Percentiles rank a stretch among this genome's conserved stretches.
Evolutionary conservation across 352 stramenopile species (phyloP).

Genomic region (Nothophytophthora sp.): DNA sequence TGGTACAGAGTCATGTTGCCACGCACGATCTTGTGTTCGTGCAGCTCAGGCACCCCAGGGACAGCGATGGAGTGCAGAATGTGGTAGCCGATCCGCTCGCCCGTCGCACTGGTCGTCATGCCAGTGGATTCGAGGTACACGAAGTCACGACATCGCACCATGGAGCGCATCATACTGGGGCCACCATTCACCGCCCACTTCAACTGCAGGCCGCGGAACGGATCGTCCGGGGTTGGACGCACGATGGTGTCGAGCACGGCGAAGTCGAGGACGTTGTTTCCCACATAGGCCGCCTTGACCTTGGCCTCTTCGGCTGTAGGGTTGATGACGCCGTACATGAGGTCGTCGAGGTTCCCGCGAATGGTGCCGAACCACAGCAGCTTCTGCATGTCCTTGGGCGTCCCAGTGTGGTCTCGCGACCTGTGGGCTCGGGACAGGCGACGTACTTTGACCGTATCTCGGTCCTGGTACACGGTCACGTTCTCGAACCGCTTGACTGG

Average conservation of each 20-base stretch:
- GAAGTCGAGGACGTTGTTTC: slow-evolving; percentile 20
- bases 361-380: slow-evolving; percentile 16
- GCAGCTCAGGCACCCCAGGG: background rate
- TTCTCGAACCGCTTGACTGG: slow-evolving; percentile 24
- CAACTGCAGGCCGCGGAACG: slow-evolving; percentile 12
- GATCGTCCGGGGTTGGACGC: slow-evolving; percentile 1
- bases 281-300: slow-evolving; percentile 22
- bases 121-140: slow-evolving; percentile 19
- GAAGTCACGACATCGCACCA: slow-evolving; percentile 13
- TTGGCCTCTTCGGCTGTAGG: slow-evolving; percentile 16
- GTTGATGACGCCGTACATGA: slow-evolving; percentile 28
- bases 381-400: slow-evolving; percentile 12
- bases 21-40: slow-evolving; percentile 12
- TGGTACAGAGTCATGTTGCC: slow-evolving; percentile 22
- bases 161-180: background rate
- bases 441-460: background rate
- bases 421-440: background rate
- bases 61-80: slow-evolving; percentile 15
- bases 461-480: slow-evolving; percentile 27
- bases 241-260: slow-evolving; percentile 9
- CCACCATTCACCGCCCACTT: slow-evolving; percentile 11
- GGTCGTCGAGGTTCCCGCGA: slow-evolving; percentile 18
- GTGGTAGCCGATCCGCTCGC: slow-evolving; percentile 21
- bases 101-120: background rate
- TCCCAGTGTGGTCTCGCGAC: slow-evolving; percentile 1